Evolutionary conservation across 192 early-diverging fungal genomes (phyloP).

Genomic region (Coemansia sp.): DNA sequence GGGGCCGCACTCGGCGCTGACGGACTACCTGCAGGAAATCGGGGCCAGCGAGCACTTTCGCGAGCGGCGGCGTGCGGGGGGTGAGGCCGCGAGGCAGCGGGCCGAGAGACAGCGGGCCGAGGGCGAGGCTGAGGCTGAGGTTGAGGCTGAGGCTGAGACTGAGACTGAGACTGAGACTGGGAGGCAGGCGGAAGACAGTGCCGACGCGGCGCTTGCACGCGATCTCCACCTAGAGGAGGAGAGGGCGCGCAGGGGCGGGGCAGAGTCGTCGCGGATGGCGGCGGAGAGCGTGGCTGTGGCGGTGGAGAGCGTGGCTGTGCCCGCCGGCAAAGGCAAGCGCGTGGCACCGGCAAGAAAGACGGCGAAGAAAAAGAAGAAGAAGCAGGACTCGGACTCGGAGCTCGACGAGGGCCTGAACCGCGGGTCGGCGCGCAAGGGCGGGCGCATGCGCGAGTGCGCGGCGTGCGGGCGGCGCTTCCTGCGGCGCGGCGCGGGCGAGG

Average conservation of each 20-base stretch:
- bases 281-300: background rate
- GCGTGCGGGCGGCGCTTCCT: slow-evolving; percentile 40
- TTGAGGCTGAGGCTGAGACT: background rate
- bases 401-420: slow-evolving; percentile 14
- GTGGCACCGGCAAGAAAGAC: slow-evolving; percentile 3
- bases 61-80: slow-evolving; percentile 27
- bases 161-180: background rate
- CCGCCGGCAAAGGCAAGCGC: slow-evolving; percentile 1
- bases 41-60: slow-evolving; percentile 47
- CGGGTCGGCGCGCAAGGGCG: slow-evolving; percentile 45
- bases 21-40: slow-evolving; percentile 46
- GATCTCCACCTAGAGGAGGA: slow-evolving; percentile 27
- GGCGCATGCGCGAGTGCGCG: slow-evolving; percentile 37
- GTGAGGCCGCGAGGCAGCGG: slow-evolving; percentile 13
- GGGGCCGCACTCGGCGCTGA: slow-evolving; percentile 49
- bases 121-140: background rate
- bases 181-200: background rate
- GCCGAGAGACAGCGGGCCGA: background rate
- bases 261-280: background rate
- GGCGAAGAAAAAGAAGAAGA: slow-evolving; percentile 18
- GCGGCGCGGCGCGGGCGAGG: slow-evolving; percentile 16
- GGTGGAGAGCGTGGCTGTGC: background rate
- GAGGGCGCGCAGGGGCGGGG: slow-evolving; percentile 4
- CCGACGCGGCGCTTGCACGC: slow-evolving; percentile 29
- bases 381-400: slow-evolving; percentile 11